A percentile compares a stretch with the other conserved stretches of the same genome.
phyloP scores from a whole-genome alignment of 2,329 filamentous ascomycete genomes.

The Diaporthe helianthi region DNA sequence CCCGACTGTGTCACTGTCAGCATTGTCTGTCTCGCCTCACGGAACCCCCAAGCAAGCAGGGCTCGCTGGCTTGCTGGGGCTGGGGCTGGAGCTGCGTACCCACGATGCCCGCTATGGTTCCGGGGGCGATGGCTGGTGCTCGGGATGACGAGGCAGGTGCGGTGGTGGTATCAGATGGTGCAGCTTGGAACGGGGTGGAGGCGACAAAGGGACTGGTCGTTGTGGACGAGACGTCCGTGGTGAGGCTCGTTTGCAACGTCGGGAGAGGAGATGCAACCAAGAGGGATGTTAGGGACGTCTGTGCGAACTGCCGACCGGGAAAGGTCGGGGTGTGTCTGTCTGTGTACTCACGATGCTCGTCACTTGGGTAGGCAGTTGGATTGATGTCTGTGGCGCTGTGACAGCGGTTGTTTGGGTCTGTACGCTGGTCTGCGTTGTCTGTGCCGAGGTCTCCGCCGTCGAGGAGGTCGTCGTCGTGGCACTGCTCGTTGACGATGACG shows the following conservation, averaged over 20 bases:
- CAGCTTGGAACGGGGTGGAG: not conserved
- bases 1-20: conserved; percentile 5
- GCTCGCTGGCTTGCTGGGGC: too few species aligned
- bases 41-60: not conserved
- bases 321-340: not conserved
- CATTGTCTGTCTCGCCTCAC: not conserved
- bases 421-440: conserved; percentile 10
- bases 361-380: conserved; percentile 1
- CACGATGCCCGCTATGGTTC: conserved; percentile 18
- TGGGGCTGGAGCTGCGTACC: not conserved
- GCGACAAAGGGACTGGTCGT: not conserved
- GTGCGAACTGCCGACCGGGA: not conserved
- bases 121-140: conserved; percentile 8
- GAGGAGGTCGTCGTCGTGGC: conserved; percentile 5
- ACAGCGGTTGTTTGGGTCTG: conserved; percentile 8
- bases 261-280: conserved; percentile 8
- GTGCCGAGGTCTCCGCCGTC: conserved; percentile 12
- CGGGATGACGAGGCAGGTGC: not conserved
- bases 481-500: not conserved
- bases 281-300: conserved; percentile 6
- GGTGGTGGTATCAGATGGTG: not conserved
- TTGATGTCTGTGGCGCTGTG: conserved; percentile 7
- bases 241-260: conserved; percentile 1
- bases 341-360: conserved; percentile 21
- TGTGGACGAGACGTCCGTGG: not conserved